Conservation (phyloP, 306 rosid genomes). For the Prunus mume region DNA sequence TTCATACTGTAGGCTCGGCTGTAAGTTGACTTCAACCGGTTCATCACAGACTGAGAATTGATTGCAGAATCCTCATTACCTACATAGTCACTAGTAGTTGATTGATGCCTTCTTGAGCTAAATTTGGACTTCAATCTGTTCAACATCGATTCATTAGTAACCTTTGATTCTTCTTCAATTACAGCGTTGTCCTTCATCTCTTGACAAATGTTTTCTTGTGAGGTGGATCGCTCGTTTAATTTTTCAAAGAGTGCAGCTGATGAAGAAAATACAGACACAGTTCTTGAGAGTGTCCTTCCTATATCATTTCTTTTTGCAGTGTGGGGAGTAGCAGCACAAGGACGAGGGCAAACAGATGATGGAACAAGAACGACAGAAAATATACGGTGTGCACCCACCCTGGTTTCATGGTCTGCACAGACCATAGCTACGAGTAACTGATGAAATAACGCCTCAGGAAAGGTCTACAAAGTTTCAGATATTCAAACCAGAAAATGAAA, state of each 20-base stretch:
- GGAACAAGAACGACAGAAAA: slow-evolving; percentile 31
- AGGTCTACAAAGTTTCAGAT: slow-evolving; percentile 26
- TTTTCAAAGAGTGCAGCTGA: slow-evolving; percentile 28
- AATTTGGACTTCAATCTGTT: slow-evolving; percentile 56
- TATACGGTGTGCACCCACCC: slow-evolving; percentile 28
- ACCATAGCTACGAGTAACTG: slow-evolving; percentile 36
- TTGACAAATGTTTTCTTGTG: slow-evolving; percentile 12
- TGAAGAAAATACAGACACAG: slow-evolving; percentile 34
- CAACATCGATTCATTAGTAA: slow-evolving; percentile 42
- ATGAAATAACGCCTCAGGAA: slow-evolving; percentile 45
- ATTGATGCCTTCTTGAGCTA: slow-evolving; percentile 34
- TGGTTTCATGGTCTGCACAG: slow-evolving; percentile 20
- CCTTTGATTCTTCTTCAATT: slow-evolving; percentile 22
- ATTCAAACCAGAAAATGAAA: neutral
- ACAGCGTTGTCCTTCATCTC: slow-evolving; percentile 12
- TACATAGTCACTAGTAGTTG: slow-evolving; percentile 18
- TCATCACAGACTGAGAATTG: slow-evolving; percentile 42
- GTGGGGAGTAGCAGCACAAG: slow-evolving; percentile 18
- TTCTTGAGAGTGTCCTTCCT: slow-evolving; percentile 64
- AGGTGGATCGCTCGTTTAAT: slow-evolving; percentile 11
- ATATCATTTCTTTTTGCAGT: slow-evolving; percentile 32
- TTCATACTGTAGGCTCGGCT: slow-evolving; percentile 46
- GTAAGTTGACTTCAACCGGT: slow-evolving; percentile 60
- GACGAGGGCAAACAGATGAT: slow-evolving; percentile 34
- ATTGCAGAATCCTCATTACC: slow-evolving; percentile 15